Base-by-base conservation (phyloP, 108 stramenopile genomes). In the Discostella stelligeroides region DNA sequence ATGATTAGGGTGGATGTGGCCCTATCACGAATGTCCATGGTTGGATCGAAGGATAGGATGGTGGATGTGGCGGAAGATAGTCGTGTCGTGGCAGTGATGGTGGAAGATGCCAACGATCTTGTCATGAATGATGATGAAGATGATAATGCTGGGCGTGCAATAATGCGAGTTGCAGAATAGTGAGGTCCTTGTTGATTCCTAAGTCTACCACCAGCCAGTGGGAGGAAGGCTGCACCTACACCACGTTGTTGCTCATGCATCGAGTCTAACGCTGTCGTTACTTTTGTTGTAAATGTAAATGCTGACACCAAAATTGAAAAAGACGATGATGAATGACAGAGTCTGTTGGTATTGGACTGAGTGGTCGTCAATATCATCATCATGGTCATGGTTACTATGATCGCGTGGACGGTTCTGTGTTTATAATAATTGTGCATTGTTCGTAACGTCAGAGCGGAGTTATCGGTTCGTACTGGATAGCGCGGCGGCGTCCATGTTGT, bases 1-100 rank as follows among this genome's bases (percentile, higher is more conserved):
- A 79, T 55, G 49, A 79, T 40, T 51, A 79, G 23, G 23, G 77
- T 79, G 28, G 77, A 70, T 38, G 69, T 67, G 25, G 77, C 70
- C 63, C 27, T 47, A 13, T 64, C 63, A 15, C 63, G 72, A 15
- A 72, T 51, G 41, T 73, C 72, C 20, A 37, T 28, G 29, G 48
- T 24, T 25, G 72, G 72, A 25, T 54, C 62, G 56, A 73, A 73
- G 41, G 63, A 65, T 29, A 73, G 50, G 2, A 21, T 40, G 38
- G 65, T 66, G 37, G 11, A 18, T 20, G 65, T 25, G 51, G 24
- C 51, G 48, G 48, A 4, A 24, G 24, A 14, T 9, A 9, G 51
- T 25, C 51, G 51, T 4, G 55, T 45, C 54, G 28, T 20, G 27
- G n/a, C n/a, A n/a, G n/a, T n/a, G n/a, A n/a, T n/a, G n/a, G 43